These are phyloP conservation scores for Scedosporium dehoogii DNA, from an alignment of 2,329 filamentous ascomycete species.

Conservation along the genomic window DNA sequence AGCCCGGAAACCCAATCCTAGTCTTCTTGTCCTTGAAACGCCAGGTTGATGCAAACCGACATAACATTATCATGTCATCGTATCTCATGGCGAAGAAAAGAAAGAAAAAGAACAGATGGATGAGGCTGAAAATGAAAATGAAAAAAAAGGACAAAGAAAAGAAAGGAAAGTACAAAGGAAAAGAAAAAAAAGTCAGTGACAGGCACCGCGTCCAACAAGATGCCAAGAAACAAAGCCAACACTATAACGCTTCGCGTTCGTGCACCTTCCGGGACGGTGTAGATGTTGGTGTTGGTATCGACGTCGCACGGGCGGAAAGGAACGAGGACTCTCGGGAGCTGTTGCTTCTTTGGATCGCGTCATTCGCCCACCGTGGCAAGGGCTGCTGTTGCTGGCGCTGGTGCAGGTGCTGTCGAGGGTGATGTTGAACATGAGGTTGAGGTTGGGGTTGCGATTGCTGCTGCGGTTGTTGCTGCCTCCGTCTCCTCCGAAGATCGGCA, in stretches of 20 bases:
- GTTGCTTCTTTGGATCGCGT: conserved; percentile 13
- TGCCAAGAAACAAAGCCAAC: neutral
- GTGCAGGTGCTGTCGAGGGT: neutral
- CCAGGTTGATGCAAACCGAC: no score
- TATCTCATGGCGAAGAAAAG: no score
- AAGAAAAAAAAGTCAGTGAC: neutral
- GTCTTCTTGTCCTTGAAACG: no score
- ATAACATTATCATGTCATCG: no score
- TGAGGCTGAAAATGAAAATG: neutral
- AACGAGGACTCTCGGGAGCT: neutral
- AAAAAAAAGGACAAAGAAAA: conserved; percentile 3
- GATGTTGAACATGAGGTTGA: neutral
- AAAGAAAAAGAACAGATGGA: no score
- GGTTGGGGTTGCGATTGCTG: conserved; percentile 4
- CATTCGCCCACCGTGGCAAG: conserved; percentile 22
- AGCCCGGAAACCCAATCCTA: no score
- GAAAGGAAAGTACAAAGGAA: conserved; percentile 5
- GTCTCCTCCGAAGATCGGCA: conserved; percentile 16
- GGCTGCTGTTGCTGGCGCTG: neutral
- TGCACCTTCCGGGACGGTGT: neutral
- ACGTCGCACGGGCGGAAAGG: neutral
- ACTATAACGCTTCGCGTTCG: neutral
- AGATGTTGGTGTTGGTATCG: neutral
- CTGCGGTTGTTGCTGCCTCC: neutral
- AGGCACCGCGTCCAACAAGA: neutral